phyloP scores from a whole-genome alignment of 768 basidiomycete genomes.

The Podaxis rugospora region DNA sequence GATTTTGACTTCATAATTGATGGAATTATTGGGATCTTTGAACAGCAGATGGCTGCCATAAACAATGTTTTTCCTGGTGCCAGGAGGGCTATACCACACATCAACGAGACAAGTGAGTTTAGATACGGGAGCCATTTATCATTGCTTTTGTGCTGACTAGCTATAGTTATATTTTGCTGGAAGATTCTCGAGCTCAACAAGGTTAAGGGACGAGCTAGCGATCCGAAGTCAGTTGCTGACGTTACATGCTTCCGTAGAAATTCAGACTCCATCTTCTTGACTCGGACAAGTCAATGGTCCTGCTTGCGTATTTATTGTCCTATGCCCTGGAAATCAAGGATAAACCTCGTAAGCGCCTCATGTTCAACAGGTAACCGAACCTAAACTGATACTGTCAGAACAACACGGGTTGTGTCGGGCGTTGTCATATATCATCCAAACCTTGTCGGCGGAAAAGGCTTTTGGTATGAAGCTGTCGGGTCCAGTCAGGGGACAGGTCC shows the following conservation, averaged over 20 bases:
- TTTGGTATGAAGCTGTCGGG: conserved; percentile 71
- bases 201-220: conserved; percentile 33
- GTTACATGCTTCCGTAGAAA: conserved; percentile 53
- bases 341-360: conserved; percentile 66
- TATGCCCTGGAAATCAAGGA: conserved; percentile 89
- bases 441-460: conserved; percentile 76
- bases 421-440: conserved; percentile 88
- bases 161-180: conserved; percentile 77
- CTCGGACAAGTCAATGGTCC: conserved; percentile 72
- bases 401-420: conserved; percentile 89
- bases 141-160: neutral
- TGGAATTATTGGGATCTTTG: conserved; percentile 63
- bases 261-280: conserved; percentile 81
- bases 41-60: conserved; percentile 70
- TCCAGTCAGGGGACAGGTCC: conserved; percentile 61
- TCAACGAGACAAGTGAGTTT: conserved; percentile 73
- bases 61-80: conserved; percentile 83
- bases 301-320: conserved; percentile 75
- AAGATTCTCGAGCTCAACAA: conserved; percentile 92
- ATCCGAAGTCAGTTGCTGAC: neutral
- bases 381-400: conserved; percentile 41
- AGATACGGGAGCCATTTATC: neutral
- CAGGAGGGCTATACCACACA: conserved; percentile 75
- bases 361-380: neutral
- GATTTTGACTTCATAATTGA: conserved; percentile 84